Evolutionary conservation across 2,329 filamentous ascomycete genomes (phyloP), one percentile per base, ranked within the genome.

Genomic region (Talaromyces pinophilus): DNA sequence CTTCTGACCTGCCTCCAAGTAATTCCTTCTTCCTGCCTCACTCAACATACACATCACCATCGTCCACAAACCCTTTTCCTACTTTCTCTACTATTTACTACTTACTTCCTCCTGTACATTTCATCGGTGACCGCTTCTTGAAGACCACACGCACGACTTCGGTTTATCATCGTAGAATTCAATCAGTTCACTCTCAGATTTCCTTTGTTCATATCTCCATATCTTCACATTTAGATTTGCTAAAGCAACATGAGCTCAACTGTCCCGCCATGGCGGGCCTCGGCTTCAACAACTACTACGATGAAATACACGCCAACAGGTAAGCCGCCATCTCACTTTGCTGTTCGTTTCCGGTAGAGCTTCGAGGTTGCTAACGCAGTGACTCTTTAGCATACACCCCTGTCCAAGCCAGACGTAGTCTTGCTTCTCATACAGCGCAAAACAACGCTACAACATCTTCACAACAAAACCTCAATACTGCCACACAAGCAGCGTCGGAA

Each of bases 401-500:
- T 70, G 87, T 89, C 69, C 82, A 85, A 78, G 86, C 88, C 73
- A 86, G 87, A 71, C 86, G 87, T 78, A 84, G 81, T 71, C 86
- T 89, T 75, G 80, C 81, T 74, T 79, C 83, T 71, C 77, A 71
- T 73, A 67, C 70, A 65, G 44, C 71, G 61, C 65, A 69, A 46
- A 60, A 19, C 50, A 67, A 73, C 61, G 64, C 71, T 33, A 66
- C 69, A 61, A 67, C 69, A 62, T 62, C 70, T 50, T 22, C 69
- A 70, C 62, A 74, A 69, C 71, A 72, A 70, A 52, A 52, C 25
- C 8, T 22, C n/a, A 33, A 25, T 30, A 68, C 73, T 69, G 70
- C 75, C 70, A 69, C 74, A 54, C 71, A 75, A 67, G 71, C 77
- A 28, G 76, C 80, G 69, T 77, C 81, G 60, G 77, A 76, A 59